phyloP scores from a whole-genome alignment of 129 eudicot genomes.

The Helianthus tuberosus region DNA sequence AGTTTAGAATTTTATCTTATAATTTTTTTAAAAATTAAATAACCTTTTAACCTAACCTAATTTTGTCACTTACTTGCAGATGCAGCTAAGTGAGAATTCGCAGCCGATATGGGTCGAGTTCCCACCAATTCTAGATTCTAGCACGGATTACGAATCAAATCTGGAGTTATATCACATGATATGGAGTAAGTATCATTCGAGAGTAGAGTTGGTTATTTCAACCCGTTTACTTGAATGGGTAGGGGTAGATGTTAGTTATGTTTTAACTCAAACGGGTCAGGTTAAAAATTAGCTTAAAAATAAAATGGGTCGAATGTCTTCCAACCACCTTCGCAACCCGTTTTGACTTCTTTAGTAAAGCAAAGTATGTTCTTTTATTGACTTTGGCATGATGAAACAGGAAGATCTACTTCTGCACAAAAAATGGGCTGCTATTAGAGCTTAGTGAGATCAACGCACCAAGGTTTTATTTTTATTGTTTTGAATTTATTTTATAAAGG shows the following conservation, averaged over 20 bases:
- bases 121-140: constrained; percentile 40
- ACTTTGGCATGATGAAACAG: constrained; percentile 42
- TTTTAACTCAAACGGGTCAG: constrained; percentile 6
- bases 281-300: too few relatives aligned
- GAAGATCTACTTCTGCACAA: constrained; percentile 83
- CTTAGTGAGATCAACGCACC: constrained; percentile 62
- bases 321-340: too few relatives aligned
- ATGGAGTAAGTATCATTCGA: constrained; percentile 58
- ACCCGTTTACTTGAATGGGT: not conserved
- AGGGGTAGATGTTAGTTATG: not conserved
- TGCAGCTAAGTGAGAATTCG: constrained; percentile 69
- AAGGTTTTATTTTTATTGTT: constrained; percentile 45
- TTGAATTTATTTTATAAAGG: not conserved
- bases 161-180: constrained; percentile 67
- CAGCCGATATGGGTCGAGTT: constrained; percentile 79
- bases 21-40: too few relatives aligned
- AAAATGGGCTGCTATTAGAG: constrained; percentile 61
- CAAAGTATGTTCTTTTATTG: constrained; percentile 7
- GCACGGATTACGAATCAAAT: constrained; percentile 31
- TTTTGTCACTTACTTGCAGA: constrained; percentile 37
- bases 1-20: too few relatives aligned
- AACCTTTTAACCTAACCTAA: not conserved
- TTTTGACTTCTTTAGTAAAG: not conserved
- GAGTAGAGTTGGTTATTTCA: constrained; percentile 2
- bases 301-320: too few relatives aligned